Percentiles rank a stretch among this genome's conserved stretches.
phyloP scores from a whole-genome alignment of 2,329 filamentous ascomycete species.

The Alternaria consortialis region DNA sequence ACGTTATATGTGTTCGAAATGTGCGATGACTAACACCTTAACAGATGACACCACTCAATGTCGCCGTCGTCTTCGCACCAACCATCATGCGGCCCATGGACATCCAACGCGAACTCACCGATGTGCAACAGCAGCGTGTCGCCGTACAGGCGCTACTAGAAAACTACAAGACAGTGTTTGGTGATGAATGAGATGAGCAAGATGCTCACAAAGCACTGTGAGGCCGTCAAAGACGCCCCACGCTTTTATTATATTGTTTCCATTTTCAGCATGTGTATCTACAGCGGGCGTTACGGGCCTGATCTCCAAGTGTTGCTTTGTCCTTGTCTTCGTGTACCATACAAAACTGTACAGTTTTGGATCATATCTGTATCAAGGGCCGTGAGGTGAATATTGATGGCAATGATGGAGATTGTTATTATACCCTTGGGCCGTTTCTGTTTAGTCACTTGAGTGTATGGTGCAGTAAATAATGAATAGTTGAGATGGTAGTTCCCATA shows the following conservation, averaged over 20 bases:
- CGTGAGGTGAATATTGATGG: slow-evolving; percentile 24
- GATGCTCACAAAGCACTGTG: background rate
- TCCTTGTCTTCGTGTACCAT: slow-evolving; percentile 23
- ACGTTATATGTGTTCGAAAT: background rate
- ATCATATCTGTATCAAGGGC: slow-evolving; percentile 19
- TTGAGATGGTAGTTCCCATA: slow-evolving; percentile 4
- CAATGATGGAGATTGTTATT: slow-evolving; percentile 24
- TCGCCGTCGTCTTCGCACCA: slow-evolving; percentile 96
- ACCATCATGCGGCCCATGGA: slow-evolving; percentile 94
- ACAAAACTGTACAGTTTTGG: slow-evolving; percentile 17
- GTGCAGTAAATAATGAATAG: slow-evolving; percentile 12
- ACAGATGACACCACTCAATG: slow-evolving; percentile 93
- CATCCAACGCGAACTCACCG: slow-evolving; percentile 92
- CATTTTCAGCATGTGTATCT: slow-evolving; percentile 13
- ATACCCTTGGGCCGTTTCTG: slow-evolving; percentile 37
- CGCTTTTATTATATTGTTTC: slow-evolving; percentile 5
- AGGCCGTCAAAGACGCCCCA: background rate
- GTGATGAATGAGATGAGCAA: slow-evolving; percentile 38
- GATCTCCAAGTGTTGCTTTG: background rate
- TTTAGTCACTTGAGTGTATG: slow-evolving; percentile 10
- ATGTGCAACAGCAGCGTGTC: slow-evolving; percentile 92
- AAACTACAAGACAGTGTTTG: slow-evolving; percentile 83
- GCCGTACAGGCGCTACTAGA: slow-evolving; percentile 94
- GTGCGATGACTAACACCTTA: slow-evolving; percentile 22
- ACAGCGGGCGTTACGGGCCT: slow-evolving; percentile 13